Evolutionary conservation across 179 eudicot species (phyloP), one percentile per base, ranked within the genome.

Genomic region (Nepenthes alata): DNA sequence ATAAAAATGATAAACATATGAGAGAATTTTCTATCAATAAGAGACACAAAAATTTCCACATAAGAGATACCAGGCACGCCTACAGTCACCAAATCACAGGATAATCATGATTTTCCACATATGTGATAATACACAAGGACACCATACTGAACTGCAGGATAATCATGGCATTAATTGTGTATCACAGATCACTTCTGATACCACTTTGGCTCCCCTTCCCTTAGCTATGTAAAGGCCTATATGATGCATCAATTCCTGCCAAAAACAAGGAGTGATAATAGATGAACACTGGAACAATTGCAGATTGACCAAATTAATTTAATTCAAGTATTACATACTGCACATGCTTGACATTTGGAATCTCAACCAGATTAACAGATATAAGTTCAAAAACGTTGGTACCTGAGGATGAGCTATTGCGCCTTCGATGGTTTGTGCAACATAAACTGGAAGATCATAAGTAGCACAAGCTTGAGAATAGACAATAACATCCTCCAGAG

Each of bases 131-230:
- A 4, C 45, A 41, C 45, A 41, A 4, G 45, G 6, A 4, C 45
- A 41, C 5, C 5, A 41, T 41, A 4, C 8, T 4, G 8, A 41
- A 7, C 5, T 9, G 47, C 15, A 1, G 6, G 41, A 37, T 36
- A 13, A 9, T 34, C 7, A 57, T 2, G 47, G 47, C 45, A 6
- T 44, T 57, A 14, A 11, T 11, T 11, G 1, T 15, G 47, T 37
- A 57, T 37, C 41, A 36, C 7, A 57, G 41, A 36, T 35, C 35
- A 89, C 86, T 72, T 84, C 77, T 12, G 96, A 86, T 8, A 85
- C 95, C 74, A 91, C 83, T 68, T 76, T 86, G 55, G 98, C 98
- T 68, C 98, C 98, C 70, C 98, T 91, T 66, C 86, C 86, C 69
- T 76, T 77, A 49, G 98, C 96, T 63, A 91, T 75, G 75, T 91